Base-by-base conservation (phyloP, 139 green algal genomes). In the Closterium sp. region DNA sequence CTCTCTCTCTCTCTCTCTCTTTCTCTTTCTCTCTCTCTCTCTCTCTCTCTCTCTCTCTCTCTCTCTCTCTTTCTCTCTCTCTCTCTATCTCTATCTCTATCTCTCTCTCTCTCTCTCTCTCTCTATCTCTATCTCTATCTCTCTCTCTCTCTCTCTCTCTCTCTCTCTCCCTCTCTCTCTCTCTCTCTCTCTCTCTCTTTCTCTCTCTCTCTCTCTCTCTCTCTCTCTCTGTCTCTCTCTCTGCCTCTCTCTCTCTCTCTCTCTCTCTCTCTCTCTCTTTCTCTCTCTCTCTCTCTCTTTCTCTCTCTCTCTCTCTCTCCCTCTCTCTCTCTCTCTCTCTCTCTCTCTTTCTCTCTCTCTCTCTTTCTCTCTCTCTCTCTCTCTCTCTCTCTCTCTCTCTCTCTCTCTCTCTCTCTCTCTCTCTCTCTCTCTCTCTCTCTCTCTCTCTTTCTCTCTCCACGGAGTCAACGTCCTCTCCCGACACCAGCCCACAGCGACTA, bases 391-490 rank as follows among this genome's bases (percentile, higher is more conserved):
- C 10, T 83, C 64, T 83, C 64, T 83, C 16, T 83, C 64, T 28
- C 16, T 83, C 64, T 16, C 64, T 83, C 64, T 83, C 64, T 83
- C 16, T 83, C 12, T 83, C 64, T 83, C 64, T 83, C 64, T 83
- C 64, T 83, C 16, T 83, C 10, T 16, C 64, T 83, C 16, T 83
- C 64, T 83, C n/a, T 33, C n/a, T 33, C 31, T 33, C n/a, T 87
- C 84, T 87, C 84, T 30, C 84, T 30, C 84, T 33, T 33, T 87
- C 84, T 87, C 84, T 87, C 84, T 87, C n/a, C n/a, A n/a, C n/a
- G n/a, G n/a, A n/a, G n/a, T n/a, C n/a, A n/a, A n/a, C n/a, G n/a
- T n/a, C n/a, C n/a, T n/a, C n/a, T n/a, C n/a, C n/a, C n/a, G n/a
- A n/a, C n/a, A n/a, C n/a, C n/a, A n/a, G n/a, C n/a, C n/a, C n/a